Base-by-base conservation (phyloP, 2,329 filamentous ascomycete species). In the Exophiala viscosa region DNA sequence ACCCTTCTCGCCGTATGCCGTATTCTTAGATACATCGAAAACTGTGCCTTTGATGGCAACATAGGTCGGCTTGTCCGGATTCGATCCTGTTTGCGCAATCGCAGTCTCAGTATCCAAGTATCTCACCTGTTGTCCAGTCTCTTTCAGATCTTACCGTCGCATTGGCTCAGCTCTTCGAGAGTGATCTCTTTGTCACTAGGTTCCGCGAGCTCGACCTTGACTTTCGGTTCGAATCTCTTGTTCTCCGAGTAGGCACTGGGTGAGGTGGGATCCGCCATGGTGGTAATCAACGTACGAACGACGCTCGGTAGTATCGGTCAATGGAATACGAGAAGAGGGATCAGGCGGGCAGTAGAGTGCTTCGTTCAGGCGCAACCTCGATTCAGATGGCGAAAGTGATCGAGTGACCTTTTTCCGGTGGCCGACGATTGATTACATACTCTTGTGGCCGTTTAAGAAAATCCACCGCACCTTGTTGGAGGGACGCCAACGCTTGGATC, bases 1-100 rank as follows among this genome's bases (percentile, higher is more conserved):
- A 43, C 89, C 91, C 18, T 84, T 86, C 8, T 87, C 84, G 42
- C 84, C 83, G 69, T 99, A 99, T 13, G 88, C 84, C 60, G 87
- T 84, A 71, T 97, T 99, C 46, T 86, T 88, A 18, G 83, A 90
- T 55, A 99, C 93, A 67, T 99, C 92, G 67, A 96, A 99, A 47
- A 99, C 86, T 56, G 87, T 89, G 63, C 93, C 92, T 86, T 96
- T 83, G 65, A 86, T 84, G 13, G 80, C 80, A 33, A 85, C 79
- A 58, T 79, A 75, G 4, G 76, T 83, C 10, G 82, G 80, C 52
- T 75, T 78, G 45, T 59, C 69, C 13, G 70, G 59, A 52, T 73
- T 67, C 47, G 65, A 70, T 41, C 70, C 69, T 75, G 49, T 35
- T 28, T 39, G 40, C 47, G 14, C n/a, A 28, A 31, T 15, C 45